Evolutionary conservation across 2,329 filamentous ascomycete species (phyloP), one percentile per base, ranked within the genome.

Genomic region (Fusarium nurragi): DNA sequence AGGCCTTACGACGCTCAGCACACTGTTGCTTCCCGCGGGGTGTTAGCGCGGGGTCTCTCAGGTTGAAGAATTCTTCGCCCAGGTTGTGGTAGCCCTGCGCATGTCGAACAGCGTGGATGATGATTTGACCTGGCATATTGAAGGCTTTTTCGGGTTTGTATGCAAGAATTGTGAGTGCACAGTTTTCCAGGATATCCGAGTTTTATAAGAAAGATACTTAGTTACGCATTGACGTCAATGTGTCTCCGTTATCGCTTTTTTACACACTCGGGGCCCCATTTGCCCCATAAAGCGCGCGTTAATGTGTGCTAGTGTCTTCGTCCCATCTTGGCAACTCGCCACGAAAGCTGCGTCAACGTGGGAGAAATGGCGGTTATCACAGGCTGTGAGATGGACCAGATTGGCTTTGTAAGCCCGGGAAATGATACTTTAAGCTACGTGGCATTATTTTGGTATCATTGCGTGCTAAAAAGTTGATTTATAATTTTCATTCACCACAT

Each of bases 51-150:
- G 64, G 64, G n/a, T 67, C 64, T 21, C 21, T 25, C 8, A 67
- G 34, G 19, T 61, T 26, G 3, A 68, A 68, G 44, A 67, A 66
- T 26, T 67, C 64, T 10, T 65, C 60, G 3, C 64, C 64, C 5
- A 67, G 51, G 37, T 67, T 67, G 22, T 68, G 64, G 37, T 43
- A 67, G 14, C 64, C 64, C 8, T 67, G 60, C 9, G 55, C 64
- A 32, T 67, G 64, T 12, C 64, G 44, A 6, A 67, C 47, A n/a
- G 48, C 52, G 32, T 67, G 64, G 9, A 67, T 61, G 12, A 49
- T 49, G 23, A 64, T 41, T 56, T 39, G 64, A 13, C 32, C 44
- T 5, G 60, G 12, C 64, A 67, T 67, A 1, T 38, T 48, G 28
- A 12, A 2, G 9, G 10, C 1, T 11, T 14, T 14, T 37, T 32